Evolutionary conservation across 257 asterid genomes (phyloP).

Genomic region (Coffea canephora): DNA sequence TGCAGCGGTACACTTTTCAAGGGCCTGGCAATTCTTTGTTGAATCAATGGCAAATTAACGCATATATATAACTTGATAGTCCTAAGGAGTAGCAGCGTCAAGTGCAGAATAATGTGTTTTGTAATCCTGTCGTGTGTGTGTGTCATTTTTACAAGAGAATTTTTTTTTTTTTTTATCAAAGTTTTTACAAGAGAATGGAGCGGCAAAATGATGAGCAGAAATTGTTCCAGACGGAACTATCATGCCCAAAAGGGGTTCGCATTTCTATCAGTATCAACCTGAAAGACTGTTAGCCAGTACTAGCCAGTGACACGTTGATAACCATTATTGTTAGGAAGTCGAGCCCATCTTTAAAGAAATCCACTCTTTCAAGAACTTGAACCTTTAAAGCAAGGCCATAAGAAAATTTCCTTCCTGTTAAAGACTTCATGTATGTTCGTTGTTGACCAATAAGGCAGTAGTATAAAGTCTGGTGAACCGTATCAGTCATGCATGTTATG

Average conservation of each 20-base stretch:
- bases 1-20: conserved; percentile 13
- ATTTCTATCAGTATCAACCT: neutral
- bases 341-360: neutral
- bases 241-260: neutral
- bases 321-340: neutral
- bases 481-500: neutral
- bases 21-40: neutral
- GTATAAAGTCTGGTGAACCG: neutral
- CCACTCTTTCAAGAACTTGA: neutral
- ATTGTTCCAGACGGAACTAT: neutral
- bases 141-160: neutral
- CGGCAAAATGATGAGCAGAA: neutral
- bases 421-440: neutral
- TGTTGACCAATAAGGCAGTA: neutral
- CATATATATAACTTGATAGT: neutral
- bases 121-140: neutral
- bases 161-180: too few relatives aligned
- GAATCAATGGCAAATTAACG: neutral
- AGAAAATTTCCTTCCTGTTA: neutral
- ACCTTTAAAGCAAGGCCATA: neutral
- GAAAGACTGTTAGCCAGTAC: neutral
- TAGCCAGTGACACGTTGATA: neutral
- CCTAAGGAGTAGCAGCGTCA: neutral
- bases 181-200: too few relatives aligned
- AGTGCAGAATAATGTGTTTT: neutral